A percentile compares a stretch with the other conserved stretches of the same genome.
These are phyloP conservation scores for Margaritispora aquatica DNA, from an alignment of 495 filamentous ascomycete species.

Conservation along the genomic window DNA sequence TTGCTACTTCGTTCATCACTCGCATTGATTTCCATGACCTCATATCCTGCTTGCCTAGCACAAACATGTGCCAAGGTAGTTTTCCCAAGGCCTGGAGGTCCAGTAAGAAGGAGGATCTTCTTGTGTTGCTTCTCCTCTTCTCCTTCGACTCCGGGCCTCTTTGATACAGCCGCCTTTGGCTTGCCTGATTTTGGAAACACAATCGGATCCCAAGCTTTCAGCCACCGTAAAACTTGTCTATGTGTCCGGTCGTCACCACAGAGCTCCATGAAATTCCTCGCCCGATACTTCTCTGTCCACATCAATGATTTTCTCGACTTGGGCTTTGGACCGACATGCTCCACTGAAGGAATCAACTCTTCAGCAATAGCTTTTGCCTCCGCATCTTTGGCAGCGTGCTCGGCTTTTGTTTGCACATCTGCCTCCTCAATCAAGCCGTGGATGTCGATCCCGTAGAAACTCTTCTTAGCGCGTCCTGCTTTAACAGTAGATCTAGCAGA, in stretches of 20 bases:
- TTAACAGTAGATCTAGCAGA: conserved; percentile 62
- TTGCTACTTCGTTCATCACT: conserved; percentile 70
- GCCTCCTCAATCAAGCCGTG: conserved; percentile 70
- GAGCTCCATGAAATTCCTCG: conserved; percentile 84
- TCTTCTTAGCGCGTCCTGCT: conserved; percentile 67
- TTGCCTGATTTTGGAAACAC: conserved; percentile 74
- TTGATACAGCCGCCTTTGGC: conserved; percentile 34
- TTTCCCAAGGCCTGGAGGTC: conserved; percentile 90
- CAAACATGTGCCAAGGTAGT: conserved; percentile 96
- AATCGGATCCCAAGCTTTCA: conserved; percentile 88
- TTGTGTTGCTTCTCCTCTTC: conserved; percentile 65
- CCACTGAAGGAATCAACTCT: conserved; percentile 30
- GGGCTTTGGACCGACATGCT: conserved; percentile 30
- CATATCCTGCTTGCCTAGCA: conserved; percentile 89
- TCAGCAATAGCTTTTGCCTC: conserved; percentile 22
- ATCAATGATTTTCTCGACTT: conserved; percentile 47
- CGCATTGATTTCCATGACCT: conserved; percentile 85
- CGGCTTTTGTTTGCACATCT: conserved; percentile 35
- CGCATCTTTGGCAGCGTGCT: conserved; percentile 15
- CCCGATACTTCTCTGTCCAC: conserved; percentile 91
- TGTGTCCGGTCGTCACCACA: conserved; percentile 94
- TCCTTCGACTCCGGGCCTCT: conserved; percentile 32
- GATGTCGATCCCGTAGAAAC: conserved; percentile 89
- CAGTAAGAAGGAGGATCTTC: conserved; percentile 85
- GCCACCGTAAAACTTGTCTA: conserved; percentile 83